Percentiles rank a stretch among this genome's conserved stretches.
phyloP scores from a whole-genome alignment of 148 eudicot species.

The Polygonum maritimum region DNA sequence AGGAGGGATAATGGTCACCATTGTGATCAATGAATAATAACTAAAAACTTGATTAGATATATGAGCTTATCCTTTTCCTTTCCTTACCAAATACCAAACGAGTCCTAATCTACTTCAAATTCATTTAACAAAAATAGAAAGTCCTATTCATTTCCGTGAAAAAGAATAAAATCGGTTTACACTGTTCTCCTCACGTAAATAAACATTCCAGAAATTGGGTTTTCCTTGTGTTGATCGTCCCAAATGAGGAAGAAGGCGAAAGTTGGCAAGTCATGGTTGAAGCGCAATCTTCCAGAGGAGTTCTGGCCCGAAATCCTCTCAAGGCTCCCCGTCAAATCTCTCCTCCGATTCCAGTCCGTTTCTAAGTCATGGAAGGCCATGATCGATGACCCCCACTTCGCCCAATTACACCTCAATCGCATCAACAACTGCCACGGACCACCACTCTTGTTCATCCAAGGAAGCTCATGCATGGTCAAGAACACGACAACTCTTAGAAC shows the following conservation, averaged over 20 bases:
- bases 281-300: background rate
- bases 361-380: background rate
- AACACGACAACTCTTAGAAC: background rate
- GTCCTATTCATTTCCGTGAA: no score
- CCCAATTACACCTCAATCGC: background rate
- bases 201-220: no score
- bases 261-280: background rate
- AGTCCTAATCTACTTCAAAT: no score
- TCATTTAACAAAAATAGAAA: no score
- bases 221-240: no score
- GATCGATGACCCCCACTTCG: background rate
- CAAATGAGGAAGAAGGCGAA: background rate
- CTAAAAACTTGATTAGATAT: no score
- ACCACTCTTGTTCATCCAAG: background rate
- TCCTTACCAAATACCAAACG: no score
- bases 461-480: background rate
- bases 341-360: background rate
- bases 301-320: background rate
- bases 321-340: background rate
- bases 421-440: background rate
- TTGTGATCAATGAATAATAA: no score
- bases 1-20: no score
- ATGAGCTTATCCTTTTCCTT: no score
- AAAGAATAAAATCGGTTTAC: no score
- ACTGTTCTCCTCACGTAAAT: no score